Conservation (phyloP, 73 alveolate species). For the Paramecium caudatum region DNA sequence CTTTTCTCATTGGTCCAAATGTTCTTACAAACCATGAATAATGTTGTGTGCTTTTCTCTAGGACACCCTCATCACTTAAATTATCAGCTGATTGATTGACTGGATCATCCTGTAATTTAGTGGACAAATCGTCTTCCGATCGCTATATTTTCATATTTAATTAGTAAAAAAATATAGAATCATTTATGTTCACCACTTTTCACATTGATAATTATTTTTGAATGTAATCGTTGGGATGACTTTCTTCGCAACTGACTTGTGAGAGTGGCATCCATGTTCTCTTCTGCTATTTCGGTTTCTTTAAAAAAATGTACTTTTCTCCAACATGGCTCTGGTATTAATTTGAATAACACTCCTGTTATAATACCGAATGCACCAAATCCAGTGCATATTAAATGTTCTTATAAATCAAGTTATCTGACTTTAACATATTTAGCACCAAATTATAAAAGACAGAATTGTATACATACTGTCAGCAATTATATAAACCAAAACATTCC, state of each 20-base stretch:
- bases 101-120: conserved; percentile 16
- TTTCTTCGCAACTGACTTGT: conserved; percentile 72
- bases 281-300: conserved; percentile 74
- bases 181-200: conserved; percentile 47
- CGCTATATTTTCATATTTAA: conserved; percentile 17
- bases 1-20: conserved; percentile 68
- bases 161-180: neutral
- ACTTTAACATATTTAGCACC: conserved; percentile 47
- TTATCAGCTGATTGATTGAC: conserved; percentile 38
- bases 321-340: conserved; percentile 71
- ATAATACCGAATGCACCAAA: conserved; percentile 45
- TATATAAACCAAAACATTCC: conserved; percentile 75
- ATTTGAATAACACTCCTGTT: conserved; percentile 68
- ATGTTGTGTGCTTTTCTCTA: conserved; percentile 53
- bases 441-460: neutral
- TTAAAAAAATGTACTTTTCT: conserved; percentile 69
- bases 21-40: conserved; percentile 62
- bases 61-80: conserved; percentile 46
- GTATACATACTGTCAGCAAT: neutral
- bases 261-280: conserved; percentile 72
- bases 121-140: conserved; percentile 29
- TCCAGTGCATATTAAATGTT: conserved; percentile 27
- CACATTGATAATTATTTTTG: conserved; percentile 43
- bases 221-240: conserved; percentile 69
- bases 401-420: conserved; percentile 1